Percentiles rank a stretch among this genome's conserved stretches.
Conservation (phyloP, 148 eudicot species). For the Heliosperma pusillum region DNA sequence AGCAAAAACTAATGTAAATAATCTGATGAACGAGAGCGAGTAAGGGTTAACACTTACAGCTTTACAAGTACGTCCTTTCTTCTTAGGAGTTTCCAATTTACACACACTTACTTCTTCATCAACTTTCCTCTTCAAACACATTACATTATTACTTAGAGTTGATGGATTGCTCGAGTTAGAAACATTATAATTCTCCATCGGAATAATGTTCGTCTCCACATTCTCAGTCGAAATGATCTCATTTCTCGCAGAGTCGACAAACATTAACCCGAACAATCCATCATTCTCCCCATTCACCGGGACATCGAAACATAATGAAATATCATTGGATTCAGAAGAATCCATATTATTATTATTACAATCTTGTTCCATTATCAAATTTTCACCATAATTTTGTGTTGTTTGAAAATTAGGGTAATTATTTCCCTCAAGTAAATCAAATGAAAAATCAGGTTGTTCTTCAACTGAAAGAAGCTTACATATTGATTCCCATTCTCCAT, state of each 20-base stretch:
- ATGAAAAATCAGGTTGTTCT: conserved; percentile 33
- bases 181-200: not conserved
- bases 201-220: not conserved
- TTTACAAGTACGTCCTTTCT: conserved; percentile 42
- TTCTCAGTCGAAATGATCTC: not conserved
- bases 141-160: not conserved
- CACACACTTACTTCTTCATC: not conserved
- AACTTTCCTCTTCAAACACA: conserved; percentile 40
- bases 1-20: too few species aligned
- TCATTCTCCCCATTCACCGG: not conserved
- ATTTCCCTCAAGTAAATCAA: conserved; percentile 20
- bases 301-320: conserved; percentile 4
- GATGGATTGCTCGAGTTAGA: not conserved
- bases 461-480: conserved; percentile 40
- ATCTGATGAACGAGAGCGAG: too few species aligned
- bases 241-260: not conserved
- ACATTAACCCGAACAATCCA: not conserved
- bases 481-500: conserved; percentile 53
- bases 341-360: not conserved
- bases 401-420: not conserved
- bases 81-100: conserved; percentile 24
- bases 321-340: not conserved
- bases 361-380: not conserved
- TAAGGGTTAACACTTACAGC: too few species aligned
- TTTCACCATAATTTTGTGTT: not conserved